Conservation (phyloP, 192 early-diverging fungal genomes). For the Nowakowskiella sp. region DNA sequence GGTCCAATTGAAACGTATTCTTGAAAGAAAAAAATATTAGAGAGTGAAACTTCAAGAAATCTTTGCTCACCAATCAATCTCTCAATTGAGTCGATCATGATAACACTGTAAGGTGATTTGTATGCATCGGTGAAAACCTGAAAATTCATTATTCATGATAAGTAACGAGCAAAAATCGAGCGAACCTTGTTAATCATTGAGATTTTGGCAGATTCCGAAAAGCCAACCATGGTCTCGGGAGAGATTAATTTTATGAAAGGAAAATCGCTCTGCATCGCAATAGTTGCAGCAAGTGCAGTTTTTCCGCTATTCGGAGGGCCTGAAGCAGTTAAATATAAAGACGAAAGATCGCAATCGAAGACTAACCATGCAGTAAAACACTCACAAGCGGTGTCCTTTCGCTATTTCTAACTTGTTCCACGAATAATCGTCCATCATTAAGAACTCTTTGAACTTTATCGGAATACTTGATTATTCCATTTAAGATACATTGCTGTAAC, state of each 20-base stretch:
- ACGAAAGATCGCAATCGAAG: neutral
- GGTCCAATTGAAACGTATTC: conserved; percentile 95
- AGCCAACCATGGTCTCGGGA: conserved; percentile 92
- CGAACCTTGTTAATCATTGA: conserved; percentile 72
- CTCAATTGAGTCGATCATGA: conserved; percentile 94
- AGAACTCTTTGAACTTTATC: conserved; percentile 41
- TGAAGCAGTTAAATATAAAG: conserved; percentile 9
- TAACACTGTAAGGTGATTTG: conserved; percentile 86
- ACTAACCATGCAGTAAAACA: conserved; percentile 68
- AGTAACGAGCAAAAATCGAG: neutral
- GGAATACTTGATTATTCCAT: conserved; percentile 78
- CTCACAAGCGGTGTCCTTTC: conserved; percentile 84
- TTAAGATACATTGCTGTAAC: conserved; percentile 72
- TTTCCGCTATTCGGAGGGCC: conserved; percentile 80
- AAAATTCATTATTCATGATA: neutral
- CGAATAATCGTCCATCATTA: conserved; percentile 42
- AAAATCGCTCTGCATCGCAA: conserved; percentile 82
- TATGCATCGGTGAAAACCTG: conserved; percentile 93
- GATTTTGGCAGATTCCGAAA: conserved; percentile 74
- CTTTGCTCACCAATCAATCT: conserved; percentile 60
- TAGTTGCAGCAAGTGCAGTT: conserved; percentile 91
- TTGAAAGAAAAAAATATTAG: conserved; percentile 6
- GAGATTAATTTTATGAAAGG: conserved; percentile 97
- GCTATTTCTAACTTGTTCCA: conserved; percentile 65
- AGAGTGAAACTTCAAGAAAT: neutral